Evolutionary conservation across 2,329 filamentous ascomycete genomes (phyloP), one percentile per base, ranked within the genome.

Genomic region (Furcasterigmium furcatum): DNA sequence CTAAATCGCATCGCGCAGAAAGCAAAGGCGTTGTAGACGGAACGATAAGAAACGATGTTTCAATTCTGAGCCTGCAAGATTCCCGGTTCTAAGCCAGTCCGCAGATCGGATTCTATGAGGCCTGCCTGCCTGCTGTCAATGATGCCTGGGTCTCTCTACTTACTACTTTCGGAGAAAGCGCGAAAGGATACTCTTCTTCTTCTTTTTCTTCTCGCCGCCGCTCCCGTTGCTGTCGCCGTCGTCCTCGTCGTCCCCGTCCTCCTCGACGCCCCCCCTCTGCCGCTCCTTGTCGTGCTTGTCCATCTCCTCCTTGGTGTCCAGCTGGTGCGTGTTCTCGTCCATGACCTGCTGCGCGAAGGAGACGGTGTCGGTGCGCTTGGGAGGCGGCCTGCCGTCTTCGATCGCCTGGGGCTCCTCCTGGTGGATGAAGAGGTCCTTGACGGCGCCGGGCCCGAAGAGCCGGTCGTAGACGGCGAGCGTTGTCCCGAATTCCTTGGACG

Each of bases 381-480:
- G 42, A 13, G 30, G 34, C 8, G 38, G 42, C 42, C 30, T 16
- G 1, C 18, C 16, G 16, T 50, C 35, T 6, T 46, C 41, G 1
- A 32, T 30, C 4, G 56, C 51, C n/a, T 46, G 41, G 18, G 58
- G 51, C 12, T 51, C 51, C 3, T 58, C 56, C 25, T 65, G 56
- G 34, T 61, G 60, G 0, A 55, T 56, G n/a, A 80, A 81, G 2
- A 81, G 61, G 22, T 80, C 77, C 27, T 62, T 65, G 16, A 81
- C 71, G n/a, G 63, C 69, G 5, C 76, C 76, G 3, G 62, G 57
- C 2, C 76, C 76, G 3, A 72, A 70, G 0, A 77, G 63, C 9
- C 70, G 63, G 50, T 79, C 69, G 47, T 79, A 80, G 4, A 81
- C 72, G 19, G 72, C 72, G 30, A 76, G 67, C 1, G 68, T 77